These are phyloP conservation scores for Penicillium paxilli DNA, from an alignment of 495 filamentous ascomycete species.

Conservation along the genomic window DNA sequence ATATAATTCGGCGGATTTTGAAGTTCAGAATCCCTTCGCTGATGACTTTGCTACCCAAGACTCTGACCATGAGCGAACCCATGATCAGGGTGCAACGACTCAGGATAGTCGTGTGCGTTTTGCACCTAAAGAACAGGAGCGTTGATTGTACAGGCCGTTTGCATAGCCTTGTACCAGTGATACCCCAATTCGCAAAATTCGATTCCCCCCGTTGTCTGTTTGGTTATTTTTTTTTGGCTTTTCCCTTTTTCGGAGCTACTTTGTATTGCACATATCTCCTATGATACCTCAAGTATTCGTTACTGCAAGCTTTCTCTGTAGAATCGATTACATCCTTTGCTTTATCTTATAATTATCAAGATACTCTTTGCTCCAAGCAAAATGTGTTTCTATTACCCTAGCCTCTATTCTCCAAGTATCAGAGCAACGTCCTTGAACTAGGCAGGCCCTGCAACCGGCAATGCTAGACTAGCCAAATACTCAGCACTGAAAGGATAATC, in stretches of 20 bases:
- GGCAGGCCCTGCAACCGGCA: too few relatives aligned
- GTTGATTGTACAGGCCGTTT: slow-evolving; percentile 5
- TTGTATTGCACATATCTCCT: not conserved
- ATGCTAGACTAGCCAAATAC: not conserved
- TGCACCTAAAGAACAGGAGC: slow-evolving; percentile 18
- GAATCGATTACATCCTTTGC: not conserved
- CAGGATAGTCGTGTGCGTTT: slow-evolving; percentile 3
- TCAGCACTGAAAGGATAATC: slow-evolving; percentile 15
- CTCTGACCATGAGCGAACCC: slow-evolving; percentile 13
- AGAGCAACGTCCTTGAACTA: too few relatives aligned
- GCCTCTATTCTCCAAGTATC: too few relatives aligned
- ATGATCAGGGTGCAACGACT: not conserved
- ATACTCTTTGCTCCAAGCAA: too few relatives aligned
- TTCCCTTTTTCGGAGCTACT: not conserved
- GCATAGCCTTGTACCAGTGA: slow-evolving; percentile 5
- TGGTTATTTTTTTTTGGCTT: not conserved
- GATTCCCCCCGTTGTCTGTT: not conserved
- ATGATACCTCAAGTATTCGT: slow-evolving; percentile 18
- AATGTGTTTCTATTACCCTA: too few relatives aligned
- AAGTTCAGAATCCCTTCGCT: slow-evolving; percentile 48
- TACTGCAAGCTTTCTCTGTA: not conserved
- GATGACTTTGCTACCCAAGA: slow-evolving; percentile 32
- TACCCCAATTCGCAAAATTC: slow-evolving; percentile 9
- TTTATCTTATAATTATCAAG: not conserved
- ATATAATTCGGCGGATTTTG: slow-evolving; percentile 45